Evolutionary conservation across 441 rosid species (phyloP), one percentile per base, ranked within the genome.

Genomic region (Jatropha podagrica): DNA sequence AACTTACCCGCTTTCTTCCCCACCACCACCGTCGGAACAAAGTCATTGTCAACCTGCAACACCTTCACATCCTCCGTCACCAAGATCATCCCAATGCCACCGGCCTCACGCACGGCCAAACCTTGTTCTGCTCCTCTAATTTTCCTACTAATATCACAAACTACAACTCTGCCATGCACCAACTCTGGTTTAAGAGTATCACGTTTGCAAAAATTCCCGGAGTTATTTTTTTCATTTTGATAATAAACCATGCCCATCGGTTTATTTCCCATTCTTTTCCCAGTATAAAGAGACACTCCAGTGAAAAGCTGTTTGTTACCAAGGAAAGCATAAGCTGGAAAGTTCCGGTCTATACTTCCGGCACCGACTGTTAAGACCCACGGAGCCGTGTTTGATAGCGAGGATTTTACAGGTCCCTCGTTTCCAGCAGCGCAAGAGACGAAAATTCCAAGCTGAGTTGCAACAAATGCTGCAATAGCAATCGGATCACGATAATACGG

Each of bases 361-460:
- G 97, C 98, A 7, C 96, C 98, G 1, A 92, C 93, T 0, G 97
- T 92, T 89, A 91, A 85, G 42, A 88, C 88, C 98, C 98, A 94
- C 0, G 98, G 65, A 61, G 13, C 65, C 17, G 3, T 13, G 8
- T 61, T 61, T 10, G n/a, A 2, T 27, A 61, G 0, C 0, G 91
- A 77, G 4, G 91, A 87, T 76, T 75, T 74, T 0, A 68, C 32
- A 0, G 98, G 97, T 26, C 98, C 98, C 58, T 89, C 80, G 71
- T 94, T 94, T 0, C 98, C 98, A 13, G 98, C 97, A 0, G 94
- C 86, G 68, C 92, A 88, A 37, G 94, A 86, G 15, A 94, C 94
- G 44, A 92, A 82, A 42, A 94, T 86, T 32, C 98, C 97, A 77
- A 58, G 88, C 82, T 88, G 91, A 88, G 87, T 85, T 4, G 97